phyloP scores from a whole-genome alignment of 2,329 filamentous ascomycete species.

The Alternaria brassicae region DNA sequence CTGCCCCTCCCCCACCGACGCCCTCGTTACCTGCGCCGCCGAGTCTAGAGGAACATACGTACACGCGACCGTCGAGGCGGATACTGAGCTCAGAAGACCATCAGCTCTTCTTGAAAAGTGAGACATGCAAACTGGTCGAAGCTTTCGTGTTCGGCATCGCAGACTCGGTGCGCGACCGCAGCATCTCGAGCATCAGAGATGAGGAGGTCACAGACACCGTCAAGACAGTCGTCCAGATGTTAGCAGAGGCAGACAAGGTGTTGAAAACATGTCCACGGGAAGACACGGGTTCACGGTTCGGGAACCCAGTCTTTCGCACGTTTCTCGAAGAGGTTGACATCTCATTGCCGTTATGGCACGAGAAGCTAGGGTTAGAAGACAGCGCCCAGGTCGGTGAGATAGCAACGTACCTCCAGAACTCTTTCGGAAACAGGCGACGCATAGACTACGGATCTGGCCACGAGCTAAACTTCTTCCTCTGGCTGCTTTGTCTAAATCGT shows the following conservation, averaged over 20 bases:
- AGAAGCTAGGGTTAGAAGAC: slow-evolving; percentile 61
- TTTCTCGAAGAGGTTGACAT: slow-evolving; percentile 72
- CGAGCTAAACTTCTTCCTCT: slow-evolving; percentile 95
- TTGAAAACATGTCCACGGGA: slow-evolving; percentile 76
- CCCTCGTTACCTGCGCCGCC: slow-evolving; percentile 75
- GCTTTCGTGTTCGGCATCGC: slow-evolving; percentile 88
- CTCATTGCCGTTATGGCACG: slow-evolving; percentile 67
- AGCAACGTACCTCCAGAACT: slow-evolving; percentile 79
- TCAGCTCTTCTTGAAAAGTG: slow-evolving; percentile 77
- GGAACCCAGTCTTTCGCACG: slow-evolving; percentile 87
- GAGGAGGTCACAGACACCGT: slow-evolving; percentile 68
- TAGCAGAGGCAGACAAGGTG: slow-evolving; percentile 72
- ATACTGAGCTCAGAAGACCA: slow-evolving; percentile 86
- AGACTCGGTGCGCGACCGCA: slow-evolving; percentile 76
- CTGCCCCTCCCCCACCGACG: slow-evolving; percentile 73
- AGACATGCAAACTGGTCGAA: slow-evolving; percentile 76
- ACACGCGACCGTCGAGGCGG: slow-evolving; percentile 73
- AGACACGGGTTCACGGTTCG: slow-evolving; percentile 91
- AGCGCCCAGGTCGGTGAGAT: slow-evolving; percentile 70
- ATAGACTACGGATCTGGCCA: slow-evolving; percentile 98
- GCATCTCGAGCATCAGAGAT: slow-evolving; percentile 67
- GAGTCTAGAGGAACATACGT: slow-evolving; percentile 65
- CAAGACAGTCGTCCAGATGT: slow-evolving; percentile 69
- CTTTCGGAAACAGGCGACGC: slow-evolving; percentile 78
- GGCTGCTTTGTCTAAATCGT: slow-evolving; percentile 92